Evolutionary conservation across 2,329 filamentous ascomycete genomes (phyloP).

Genomic region (Akanthomyces dipterigenus): DNA sequence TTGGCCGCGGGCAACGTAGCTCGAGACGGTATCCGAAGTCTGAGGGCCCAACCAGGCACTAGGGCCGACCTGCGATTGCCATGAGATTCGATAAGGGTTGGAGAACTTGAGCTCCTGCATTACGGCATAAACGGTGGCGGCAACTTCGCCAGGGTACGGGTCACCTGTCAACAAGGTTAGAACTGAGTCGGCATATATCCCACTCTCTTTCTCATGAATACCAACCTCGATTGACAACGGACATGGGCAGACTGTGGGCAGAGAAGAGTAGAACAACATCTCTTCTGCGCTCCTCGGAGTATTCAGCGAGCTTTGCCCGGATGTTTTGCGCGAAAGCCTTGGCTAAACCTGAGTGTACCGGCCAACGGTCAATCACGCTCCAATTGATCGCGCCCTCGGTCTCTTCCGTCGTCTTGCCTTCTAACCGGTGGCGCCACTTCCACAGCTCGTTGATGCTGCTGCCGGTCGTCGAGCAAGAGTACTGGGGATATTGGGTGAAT

Average conservation of each 20-base stretch:
- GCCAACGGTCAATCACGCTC: conserved; percentile 98
- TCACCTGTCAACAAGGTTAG: conserved; percentile 55
- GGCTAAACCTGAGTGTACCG: conserved; percentile 80
- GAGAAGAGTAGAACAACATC: conserved; percentile 87
- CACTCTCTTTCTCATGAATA: not conserved
- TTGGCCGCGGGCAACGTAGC: conserved; percentile 85
- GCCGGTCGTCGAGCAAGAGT: conserved; percentile 95
- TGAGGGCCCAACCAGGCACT: conserved; percentile 94
- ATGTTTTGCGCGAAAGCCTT: conserved; percentile 93
- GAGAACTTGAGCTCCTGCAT: conserved; percentile 83
- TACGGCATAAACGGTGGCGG: conserved; percentile 92
- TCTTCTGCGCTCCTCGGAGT: conserved; percentile 72
- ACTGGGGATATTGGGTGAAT: conserved; percentile 97
- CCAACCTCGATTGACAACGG: conserved; percentile 83
- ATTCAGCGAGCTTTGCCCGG: conserved; percentile 74
- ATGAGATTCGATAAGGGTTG: conserved; percentile 89
- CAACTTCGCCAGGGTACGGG: conserved; percentile 91
- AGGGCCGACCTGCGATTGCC: conserved; percentile 97
- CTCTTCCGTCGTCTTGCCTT: conserved; percentile 60
- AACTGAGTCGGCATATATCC: not conserved
- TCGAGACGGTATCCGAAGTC: conserved; percentile 78
- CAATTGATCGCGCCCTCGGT: conserved; percentile 71
- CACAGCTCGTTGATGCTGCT: conserved; percentile 95
- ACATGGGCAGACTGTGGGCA: conserved; percentile 94
- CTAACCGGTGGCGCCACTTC: conserved; percentile 88